Evolutionary conservation across 1,139 yeast species (phyloP), one percentile per base, ranked within the genome.

Genomic region (Ogataea hybrid): DNA sequence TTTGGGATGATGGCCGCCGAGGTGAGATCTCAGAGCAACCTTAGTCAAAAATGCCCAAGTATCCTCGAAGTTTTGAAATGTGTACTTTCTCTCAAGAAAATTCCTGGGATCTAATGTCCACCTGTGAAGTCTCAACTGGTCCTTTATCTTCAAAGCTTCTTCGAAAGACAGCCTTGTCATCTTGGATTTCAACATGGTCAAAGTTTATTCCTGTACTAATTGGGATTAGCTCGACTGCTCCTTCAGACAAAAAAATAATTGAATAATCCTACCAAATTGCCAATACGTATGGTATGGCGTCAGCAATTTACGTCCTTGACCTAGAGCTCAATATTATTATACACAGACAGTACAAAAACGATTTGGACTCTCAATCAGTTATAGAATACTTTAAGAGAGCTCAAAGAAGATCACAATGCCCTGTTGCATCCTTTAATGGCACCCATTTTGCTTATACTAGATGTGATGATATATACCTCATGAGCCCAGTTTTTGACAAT

Each of bases 21-120:
- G n/a, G n/a, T n/a, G n/a, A n/a, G n/a, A n/a, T n/a, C n/a, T n/a
- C n/a, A n/a, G n/a, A n/a, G n/a, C n/a, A n/a, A n/a, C n/a, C n/a
- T n/a, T n/a, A n/a, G n/a, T n/a, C n/a, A n/a, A n/a, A n/a, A n/a
- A 84, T 6, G 71, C 69, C 87, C 89, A 81, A 0, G 90, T 81
- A 25, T 69, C 68, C 44, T 78, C 79, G 56, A 74, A 84, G 33
- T 70, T 69, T 40, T 64, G 67, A 52, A 84, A 71, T 31, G 58
- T 61, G 52, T 71, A 73, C 16, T 68, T 60, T 32, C 68, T 58
- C 4, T 50, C 39, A 5, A 73, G 47, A 1, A 45, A 6, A 44
- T 37, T 15, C 37, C 25, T 12, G 18, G 17, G 6, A 4, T 25
- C 8, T 7, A 38, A 10, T 11, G 6, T 14, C 42, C 42, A 39